Conservation (phyloP, 108 stramenopile genomes). For the Parietichytrium sp. region DNA sequence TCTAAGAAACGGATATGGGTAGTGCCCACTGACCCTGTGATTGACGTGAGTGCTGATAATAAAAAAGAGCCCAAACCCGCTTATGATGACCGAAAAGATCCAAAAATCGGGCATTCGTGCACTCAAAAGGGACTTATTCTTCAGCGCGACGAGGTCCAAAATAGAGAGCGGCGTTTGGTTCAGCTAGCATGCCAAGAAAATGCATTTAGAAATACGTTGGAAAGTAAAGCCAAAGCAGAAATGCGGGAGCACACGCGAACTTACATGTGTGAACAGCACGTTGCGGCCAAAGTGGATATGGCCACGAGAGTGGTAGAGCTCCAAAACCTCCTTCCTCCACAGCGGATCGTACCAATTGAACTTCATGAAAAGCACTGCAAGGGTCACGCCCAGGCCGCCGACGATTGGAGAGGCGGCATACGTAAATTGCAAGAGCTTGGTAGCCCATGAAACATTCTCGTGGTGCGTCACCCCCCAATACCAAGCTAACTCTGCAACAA, state of each 20-base stretch:
- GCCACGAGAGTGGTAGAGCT: neutral
- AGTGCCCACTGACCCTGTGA: neutral
- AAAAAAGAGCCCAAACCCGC: neutral
- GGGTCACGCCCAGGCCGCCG: neutral
- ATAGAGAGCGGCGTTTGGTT: constrained; percentile 6
- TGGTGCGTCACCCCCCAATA: neutral
- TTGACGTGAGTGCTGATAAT: neutral
- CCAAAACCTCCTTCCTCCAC: constrained; percentile 4
- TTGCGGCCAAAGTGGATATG: neutral
- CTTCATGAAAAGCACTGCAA: constrained; percentile 23
- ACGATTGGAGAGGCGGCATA: neutral
- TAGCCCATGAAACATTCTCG: neutral
- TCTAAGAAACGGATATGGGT: neutral
- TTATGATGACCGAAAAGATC: neutral
- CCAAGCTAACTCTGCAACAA: constrained; percentile 18
- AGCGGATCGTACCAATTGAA: constrained; percentile 29
- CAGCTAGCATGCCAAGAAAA: no score
- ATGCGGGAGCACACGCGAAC: no score
- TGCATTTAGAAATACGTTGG: no score
- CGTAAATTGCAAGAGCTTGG: neutral
- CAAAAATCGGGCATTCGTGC: neutral
- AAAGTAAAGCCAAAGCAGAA: no score
- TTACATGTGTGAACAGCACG: constrained; percentile 17
- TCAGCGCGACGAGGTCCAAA: neutral
- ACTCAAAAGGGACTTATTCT: neutral